Evolutionary conservation across 2,329 filamentous ascomycete species (phyloP).

Genomic region (Xylariales sp.): DNA sequence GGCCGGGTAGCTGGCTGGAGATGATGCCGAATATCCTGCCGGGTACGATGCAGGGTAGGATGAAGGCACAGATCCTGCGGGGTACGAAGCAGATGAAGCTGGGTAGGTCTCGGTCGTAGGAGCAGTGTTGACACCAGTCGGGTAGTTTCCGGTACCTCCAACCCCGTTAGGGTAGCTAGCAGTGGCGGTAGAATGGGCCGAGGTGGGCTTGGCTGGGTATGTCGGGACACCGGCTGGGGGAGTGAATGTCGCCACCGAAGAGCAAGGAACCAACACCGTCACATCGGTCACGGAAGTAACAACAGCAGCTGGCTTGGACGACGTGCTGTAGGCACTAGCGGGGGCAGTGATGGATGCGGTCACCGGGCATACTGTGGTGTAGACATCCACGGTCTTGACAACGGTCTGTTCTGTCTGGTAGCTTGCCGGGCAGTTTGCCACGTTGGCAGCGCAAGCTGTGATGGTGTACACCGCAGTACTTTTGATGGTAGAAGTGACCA

Average conservation of each 20-base stretch:
- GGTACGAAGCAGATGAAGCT: not conserved
- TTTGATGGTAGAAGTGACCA: conserved; percentile 19
- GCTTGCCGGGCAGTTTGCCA: conserved; percentile 34
- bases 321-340: conserved; percentile 13
- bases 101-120: not conserved
- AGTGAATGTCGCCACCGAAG: conserved; percentile 20
- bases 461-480: conserved; percentile 24
- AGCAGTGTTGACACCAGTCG: not conserved
- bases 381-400: conserved; percentile 24
- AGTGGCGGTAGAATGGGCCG: not conserved
- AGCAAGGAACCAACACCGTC: conserved; percentile 22
- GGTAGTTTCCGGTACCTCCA: not conserved
- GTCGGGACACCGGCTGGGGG: conserved; percentile 16
- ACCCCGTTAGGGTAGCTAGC: not conserved
- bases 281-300: conserved; percentile 18
- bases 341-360: conserved; percentile 18
- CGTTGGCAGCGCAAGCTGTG: conserved; percentile 32
- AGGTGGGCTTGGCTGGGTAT: not conserved
- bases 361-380: conserved; percentile 26
- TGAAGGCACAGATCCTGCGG: not conserved
- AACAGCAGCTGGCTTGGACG: not conserved
- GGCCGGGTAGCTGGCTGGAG: not conserved
- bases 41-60: not conserved
- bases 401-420: conserved; percentile 30
- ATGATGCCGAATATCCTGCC: not conserved